Conservation (phyloP, 768 basidiomycete species). For the Suillus occidentalis region DNA sequence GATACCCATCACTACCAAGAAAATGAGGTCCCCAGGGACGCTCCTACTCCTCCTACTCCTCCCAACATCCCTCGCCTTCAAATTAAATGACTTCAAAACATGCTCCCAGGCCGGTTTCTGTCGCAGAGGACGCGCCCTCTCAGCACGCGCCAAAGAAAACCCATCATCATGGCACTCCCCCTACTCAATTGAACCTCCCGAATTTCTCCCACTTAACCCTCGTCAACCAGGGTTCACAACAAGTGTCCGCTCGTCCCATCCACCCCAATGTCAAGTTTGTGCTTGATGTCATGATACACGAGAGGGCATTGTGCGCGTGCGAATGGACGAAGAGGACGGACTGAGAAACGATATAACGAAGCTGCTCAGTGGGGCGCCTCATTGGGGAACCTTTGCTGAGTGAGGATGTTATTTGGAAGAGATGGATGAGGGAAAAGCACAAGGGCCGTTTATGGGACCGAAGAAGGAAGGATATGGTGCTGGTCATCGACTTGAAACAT, state of each 20-base stretch:
- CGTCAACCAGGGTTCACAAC: slow-evolving; percentile 69
- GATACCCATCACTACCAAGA: background rate
- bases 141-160: slow-evolving; percentile 64
- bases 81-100: slow-evolving; percentile 88
- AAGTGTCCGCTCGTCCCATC: slow-evolving; percentile 70
- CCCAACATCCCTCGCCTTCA: slow-evolving; percentile 49
- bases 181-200: slow-evolving; percentile 68
- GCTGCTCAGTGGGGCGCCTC: slow-evolving; percentile 88
- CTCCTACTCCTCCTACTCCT: slow-evolving; percentile 33
- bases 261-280: slow-evolving; percentile 84
- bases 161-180: slow-evolving; percentile 76
- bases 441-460: slow-evolving; percentile 66
- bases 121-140: slow-evolving; percentile 83
- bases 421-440: slow-evolving; percentile 60
- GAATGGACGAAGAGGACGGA: slow-evolving; percentile 87
- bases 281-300: slow-evolving; percentile 80
- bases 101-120: slow-evolving; percentile 96
- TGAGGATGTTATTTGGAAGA: slow-evolving; percentile 61
- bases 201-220: slow-evolving; percentile 48
- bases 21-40: background rate
- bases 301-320: slow-evolving; percentile 85
- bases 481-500: slow-evolving; percentile 73
- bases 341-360: slow-evolving; percentile 88
- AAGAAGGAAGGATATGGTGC: slow-evolving; percentile 62
- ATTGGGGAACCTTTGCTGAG: slow-evolving; percentile 68